A percentile compares a stretch with the other conserved stretches of the same genome.
Conservation (phyloP, 1,139 yeast species). For the Yamadazyma mexicana region DNA sequence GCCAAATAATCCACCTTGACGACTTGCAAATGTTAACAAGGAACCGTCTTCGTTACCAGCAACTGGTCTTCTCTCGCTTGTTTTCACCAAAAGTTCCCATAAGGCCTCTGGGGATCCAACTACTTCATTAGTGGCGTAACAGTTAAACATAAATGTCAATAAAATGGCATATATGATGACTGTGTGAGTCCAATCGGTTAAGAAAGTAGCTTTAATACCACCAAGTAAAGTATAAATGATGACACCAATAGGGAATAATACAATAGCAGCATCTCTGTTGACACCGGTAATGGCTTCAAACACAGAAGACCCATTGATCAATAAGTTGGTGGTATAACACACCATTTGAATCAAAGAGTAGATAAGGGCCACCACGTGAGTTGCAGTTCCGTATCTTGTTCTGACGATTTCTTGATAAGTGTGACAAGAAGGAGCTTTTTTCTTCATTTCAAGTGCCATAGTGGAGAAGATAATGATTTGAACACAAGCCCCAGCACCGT, state of each 20-base stretch:
- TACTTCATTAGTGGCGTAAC: slow-evolving; percentile 37
- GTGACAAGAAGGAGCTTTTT: slow-evolving; percentile 74
- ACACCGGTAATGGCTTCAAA: slow-evolving; percentile 20
- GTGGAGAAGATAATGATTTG: slow-evolving; percentile 74
- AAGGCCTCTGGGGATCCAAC: slow-evolving; percentile 49
- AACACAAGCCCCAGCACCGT: slow-evolving; percentile 75
- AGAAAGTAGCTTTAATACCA: slow-evolving; percentile 47
- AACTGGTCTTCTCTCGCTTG: slow-evolving; percentile 36
- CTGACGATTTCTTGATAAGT: slow-evolving; percentile 71
- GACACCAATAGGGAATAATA: slow-evolving; percentile 55
- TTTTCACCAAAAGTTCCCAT: slow-evolving; percentile 41
- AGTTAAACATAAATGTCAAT: slow-evolving; percentile 40
- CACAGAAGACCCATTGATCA: slow-evolving; percentile 19
- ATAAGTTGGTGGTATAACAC: slow-evolving; percentile 18
- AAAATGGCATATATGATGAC: slow-evolving; percentile 38
- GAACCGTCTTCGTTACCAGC: slow-evolving; percentile 48
- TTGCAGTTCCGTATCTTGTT: slow-evolving; percentile 60
- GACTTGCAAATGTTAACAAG: slow-evolving; percentile 45
- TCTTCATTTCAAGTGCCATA: slow-evolving; percentile 73
- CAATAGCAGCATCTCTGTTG: slow-evolving; percentile 19
- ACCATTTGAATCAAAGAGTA: slow-evolving; percentile 20
- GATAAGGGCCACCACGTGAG: slow-evolving; percentile 16
- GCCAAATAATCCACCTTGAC: slow-evolving; percentile 38
- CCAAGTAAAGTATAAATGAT: slow-evolving; percentile 46
- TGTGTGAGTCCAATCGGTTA: slow-evolving; percentile 49